Base-by-base conservation (phyloP, 2,329 filamentous ascomycete species). In the Exophiala aquamarina region DNA sequence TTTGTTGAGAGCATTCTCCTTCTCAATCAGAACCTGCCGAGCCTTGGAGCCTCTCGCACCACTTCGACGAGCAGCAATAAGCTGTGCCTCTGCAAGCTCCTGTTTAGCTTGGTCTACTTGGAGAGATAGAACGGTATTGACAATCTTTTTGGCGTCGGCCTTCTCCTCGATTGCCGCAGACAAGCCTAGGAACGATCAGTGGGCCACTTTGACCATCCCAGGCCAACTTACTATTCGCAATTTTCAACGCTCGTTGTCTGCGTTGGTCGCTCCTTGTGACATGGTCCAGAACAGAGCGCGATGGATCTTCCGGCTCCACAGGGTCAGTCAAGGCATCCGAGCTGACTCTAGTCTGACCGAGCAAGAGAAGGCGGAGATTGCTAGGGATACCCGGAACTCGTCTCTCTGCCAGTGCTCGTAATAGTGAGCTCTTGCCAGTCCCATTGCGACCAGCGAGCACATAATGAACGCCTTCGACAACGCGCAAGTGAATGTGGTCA, bases 371-470 rank as follows among this genome's bases (percentile, higher is more conserved):
- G 17, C 82, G 76, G 0, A 82, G 81, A 21, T 78, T 71, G 55
- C 84, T 77, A 0, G 84, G 81, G 31, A 90, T 83, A 0, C 87
- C 88, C 0, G 89, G 87, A 13, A 94, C 86, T 26, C 90, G 74
- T 59, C 88, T 88, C 52, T 89, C 83, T 3, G 83, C 84, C 56
- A 94, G 83, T 1, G 89, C 87, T 60, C 81, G 81, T 13, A 93
- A 71, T 76, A 65, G 66, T 85, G 83, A 92, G 3, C 87, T 91
- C 63, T 94, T 94, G 4, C 89, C 89, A 2, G 83, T 86, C 1
- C 89, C 89, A 66, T 94, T 94, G 5, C 87, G 77, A 0, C 89
- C 89, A 15, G 92, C 74, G 2, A 94, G 72, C 0, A 87, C 88
- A 72, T 94, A 94, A 51, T 86, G 77, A 36, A 82, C 75, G 0